These are phyloP conservation scores for Fagopyrum homotropicum DNA, from an alignment of 148 eudicot genomes.

Conservation along the genomic window DNA sequence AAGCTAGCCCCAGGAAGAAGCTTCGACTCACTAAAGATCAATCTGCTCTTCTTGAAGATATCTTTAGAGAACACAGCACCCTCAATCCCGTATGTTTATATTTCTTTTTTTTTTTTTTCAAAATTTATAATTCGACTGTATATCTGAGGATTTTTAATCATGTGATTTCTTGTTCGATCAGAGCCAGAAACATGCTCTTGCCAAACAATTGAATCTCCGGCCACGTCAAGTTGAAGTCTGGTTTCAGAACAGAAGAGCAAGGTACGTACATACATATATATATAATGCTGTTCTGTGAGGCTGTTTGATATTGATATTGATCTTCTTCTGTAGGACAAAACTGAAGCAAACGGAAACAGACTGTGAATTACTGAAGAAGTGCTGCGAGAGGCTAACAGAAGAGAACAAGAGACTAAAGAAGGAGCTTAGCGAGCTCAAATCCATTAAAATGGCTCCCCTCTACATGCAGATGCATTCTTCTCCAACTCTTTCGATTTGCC, in stretches of 20 bases:
- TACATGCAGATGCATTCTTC: constrained; percentile 59
- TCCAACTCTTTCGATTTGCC: constrained; percentile 73
- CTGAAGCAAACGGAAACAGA: constrained; percentile 76
- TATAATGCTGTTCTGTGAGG: too few species aligned
- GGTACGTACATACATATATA: background rate
- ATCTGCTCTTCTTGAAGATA: constrained; percentile 29
- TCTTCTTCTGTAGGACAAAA: constrained; percentile 34
- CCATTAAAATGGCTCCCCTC: constrained; percentile 37
- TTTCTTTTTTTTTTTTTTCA: background rate
- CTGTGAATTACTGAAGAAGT: constrained; percentile 73
- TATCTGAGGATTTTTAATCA: background rate
- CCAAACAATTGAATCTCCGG: constrained; percentile 27
- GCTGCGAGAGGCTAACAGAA: constrained; percentile 61
- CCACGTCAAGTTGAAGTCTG: constrained; percentile 41
- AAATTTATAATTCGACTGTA: background rate
- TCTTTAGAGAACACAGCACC: constrained; percentile 31
- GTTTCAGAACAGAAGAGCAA: constrained; percentile 41
- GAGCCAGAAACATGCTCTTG: constrained; percentile 32
- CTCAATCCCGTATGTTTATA: constrained; percentile 26
- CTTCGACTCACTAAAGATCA: constrained; percentile 31
- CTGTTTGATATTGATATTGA: too few species aligned
- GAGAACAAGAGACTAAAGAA: constrained; percentile 70
- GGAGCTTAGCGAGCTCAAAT: constrained; percentile 62
- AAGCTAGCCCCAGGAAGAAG: constrained; percentile 29
- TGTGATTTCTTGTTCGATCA: background rate